Percentiles rank a stretch among this genome's conserved stretches.
Evolutionary conservation across 305 asterid species (phyloP).

Genomic region (Fraxinus nigra): DNA sequence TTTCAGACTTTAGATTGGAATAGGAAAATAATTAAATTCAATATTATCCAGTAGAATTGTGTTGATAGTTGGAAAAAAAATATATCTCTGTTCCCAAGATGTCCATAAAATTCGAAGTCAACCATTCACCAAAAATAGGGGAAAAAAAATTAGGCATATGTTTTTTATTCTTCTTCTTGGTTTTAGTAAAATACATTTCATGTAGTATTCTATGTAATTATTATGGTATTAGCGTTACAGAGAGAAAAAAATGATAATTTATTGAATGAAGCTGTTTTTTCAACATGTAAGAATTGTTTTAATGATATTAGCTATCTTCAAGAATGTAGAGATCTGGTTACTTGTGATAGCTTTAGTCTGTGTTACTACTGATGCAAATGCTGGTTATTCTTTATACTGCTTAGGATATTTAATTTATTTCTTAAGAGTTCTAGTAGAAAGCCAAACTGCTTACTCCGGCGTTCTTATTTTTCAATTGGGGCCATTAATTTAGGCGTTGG

Average conservation of each 20-base stretch:
- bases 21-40: not conserved
- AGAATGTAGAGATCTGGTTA: not conserved
- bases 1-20: not conserved
- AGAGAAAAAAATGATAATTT: constrained; percentile 1
- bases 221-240: not conserved
- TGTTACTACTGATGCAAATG: constrained; percentile 5
- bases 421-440: constrained; percentile 2
- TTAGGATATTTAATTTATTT: constrained; percentile 1
- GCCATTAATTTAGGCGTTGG: not conserved
- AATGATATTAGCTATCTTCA: constrained; percentile 9
- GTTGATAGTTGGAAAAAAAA: constrained; percentile 8
- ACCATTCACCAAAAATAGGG: constrained; percentile 17
- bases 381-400: not conserved
- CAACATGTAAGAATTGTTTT: not conserved
- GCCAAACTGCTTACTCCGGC: not conserved
- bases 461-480: constrained; percentile 1
- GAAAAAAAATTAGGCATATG: not conserved
- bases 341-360: constrained; percentile 9
- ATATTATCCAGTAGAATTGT: constrained; percentile 6
- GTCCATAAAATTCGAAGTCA: constrained; percentile 18
- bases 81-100: constrained; percentile 1
- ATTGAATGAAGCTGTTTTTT: constrained; percentile 3
- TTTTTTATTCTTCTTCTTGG: not conserved
- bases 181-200: not conserved
- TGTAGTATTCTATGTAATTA: not conserved